These are phyloP conservation scores for Colletotrichum shisoi DNA, from an alignment of 2,329 filamentous ascomycete species.

Conservation along the genomic window DNA sequence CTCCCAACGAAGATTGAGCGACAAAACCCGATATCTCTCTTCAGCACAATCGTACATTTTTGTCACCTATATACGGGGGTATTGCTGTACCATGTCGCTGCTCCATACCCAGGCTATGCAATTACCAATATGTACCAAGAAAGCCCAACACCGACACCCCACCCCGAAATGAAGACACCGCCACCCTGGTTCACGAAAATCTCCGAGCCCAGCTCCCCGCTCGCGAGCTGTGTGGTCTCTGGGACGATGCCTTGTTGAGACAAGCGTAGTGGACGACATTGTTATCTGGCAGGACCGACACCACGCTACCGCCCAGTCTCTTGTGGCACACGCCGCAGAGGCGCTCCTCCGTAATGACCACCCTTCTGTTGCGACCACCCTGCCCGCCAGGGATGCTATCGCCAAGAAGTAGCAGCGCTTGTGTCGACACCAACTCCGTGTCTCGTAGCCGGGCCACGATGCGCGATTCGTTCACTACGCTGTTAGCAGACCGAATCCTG, in stretches of 20 bases:
- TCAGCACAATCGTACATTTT: conserved; percentile 31
- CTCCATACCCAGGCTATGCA: conserved; percentile 41
- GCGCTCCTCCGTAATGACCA: conserved; percentile 85
- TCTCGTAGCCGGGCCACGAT: conserved; percentile 80
- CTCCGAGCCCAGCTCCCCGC: conserved; percentile 51
- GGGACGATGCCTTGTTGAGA: conserved; percentile 60
- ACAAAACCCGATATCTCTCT: conserved; percentile 11
- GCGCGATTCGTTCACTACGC: conserved; percentile 78
- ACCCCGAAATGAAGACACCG: conserved; percentile 4
- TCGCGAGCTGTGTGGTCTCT: conserved; percentile 47
- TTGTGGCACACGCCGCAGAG: conserved; percentile 95
- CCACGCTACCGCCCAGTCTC: conserved; percentile 86
- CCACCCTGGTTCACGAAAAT: conserved; percentile 44
- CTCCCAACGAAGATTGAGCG: conserved; percentile 67
- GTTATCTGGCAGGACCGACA: conserved; percentile 87
- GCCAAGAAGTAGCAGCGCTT: conserved; percentile 77
- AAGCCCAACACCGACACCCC: conserved; percentile 21
- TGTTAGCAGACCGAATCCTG: conserved; percentile 86
- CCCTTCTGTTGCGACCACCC: conserved; percentile 67
- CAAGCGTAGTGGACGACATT: conserved; percentile 84
- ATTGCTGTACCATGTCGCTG: conserved; percentile 44
- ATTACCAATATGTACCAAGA: conserved; percentile 39
- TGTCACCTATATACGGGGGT: conserved; percentile 42
- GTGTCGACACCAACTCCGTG: conserved; percentile 79
- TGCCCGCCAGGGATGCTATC: conserved; percentile 64